Evolutionary conservation across 2,329 filamentous ascomycete species (phyloP).

Genomic region (Colletotrichum ledebouriae): DNA sequence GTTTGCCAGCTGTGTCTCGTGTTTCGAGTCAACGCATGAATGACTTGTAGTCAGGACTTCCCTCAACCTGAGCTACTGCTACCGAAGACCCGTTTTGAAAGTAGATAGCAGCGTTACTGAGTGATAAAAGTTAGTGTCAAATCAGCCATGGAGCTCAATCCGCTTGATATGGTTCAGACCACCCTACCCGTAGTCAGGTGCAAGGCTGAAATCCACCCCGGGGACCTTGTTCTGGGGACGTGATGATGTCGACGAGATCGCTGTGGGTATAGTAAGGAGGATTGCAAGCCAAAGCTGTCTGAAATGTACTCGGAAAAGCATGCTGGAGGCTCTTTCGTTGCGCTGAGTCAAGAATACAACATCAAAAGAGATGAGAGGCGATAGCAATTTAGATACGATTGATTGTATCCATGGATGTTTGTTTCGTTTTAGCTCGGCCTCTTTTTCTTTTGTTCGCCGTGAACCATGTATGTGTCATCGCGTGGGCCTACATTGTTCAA

Average conservation of each 20-base stretch:
- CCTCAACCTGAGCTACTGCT: slow-evolving; percentile 13
- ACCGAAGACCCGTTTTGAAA: slow-evolving; percentile 12
- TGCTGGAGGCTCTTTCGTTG: too few relatives aligned
- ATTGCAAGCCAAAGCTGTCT: background rate
- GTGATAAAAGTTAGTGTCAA: background rate
- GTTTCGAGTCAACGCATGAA: slow-evolving; percentile 2
- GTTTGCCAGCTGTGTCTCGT: background rate
- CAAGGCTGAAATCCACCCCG: slow-evolving; percentile 9
- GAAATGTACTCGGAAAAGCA: too few relatives aligned
- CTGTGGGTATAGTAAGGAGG: fast-evolving
- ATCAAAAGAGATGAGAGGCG: too few relatives aligned
- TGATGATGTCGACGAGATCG: background rate
- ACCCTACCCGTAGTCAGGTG: slow-evolving; percentile 9
- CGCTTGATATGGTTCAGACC: background rate
- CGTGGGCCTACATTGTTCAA: too few relatives aligned
- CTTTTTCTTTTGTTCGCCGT: too few relatives aligned
- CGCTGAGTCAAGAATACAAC: too few relatives aligned
- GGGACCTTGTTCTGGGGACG: background rate
- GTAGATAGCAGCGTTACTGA: slow-evolving; percentile 18
- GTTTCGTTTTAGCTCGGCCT: too few relatives aligned
- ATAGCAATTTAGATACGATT: too few relatives aligned
- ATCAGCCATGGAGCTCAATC: too few relatives aligned
- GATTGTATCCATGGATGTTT: too few relatives aligned
- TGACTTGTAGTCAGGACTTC: slow-evolving; percentile 18
- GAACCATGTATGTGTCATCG: too few relatives aligned